Evolutionary conservation across 768 basidiomycete species (phyloP).

Genomic region (Russula olivacea): DNA sequence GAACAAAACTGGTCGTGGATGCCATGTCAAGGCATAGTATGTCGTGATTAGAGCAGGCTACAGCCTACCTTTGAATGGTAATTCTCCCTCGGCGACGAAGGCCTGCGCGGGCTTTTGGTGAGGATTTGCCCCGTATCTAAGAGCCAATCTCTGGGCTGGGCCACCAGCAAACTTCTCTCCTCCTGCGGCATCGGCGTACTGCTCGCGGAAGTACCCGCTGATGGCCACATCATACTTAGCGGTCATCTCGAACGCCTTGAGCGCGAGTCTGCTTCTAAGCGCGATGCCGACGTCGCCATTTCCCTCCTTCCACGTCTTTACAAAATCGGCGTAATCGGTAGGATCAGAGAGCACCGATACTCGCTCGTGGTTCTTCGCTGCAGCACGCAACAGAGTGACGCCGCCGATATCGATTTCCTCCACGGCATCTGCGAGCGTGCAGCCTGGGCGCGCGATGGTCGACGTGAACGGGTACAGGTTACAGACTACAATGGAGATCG

Average conservation of each 20-base stretch:
- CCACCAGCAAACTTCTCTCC: conserved; percentile 57
- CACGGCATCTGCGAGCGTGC: conserved; percentile 86
- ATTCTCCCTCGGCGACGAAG: conserved; percentile 77
- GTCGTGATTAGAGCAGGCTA: neutral
- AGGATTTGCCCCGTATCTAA: conserved; percentile 96
- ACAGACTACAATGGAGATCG: conserved; percentile 96
- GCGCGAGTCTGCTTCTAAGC: conserved; percentile 71
- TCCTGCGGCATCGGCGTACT: conserved; percentile 83
- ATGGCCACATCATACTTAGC: conserved; percentile 94
- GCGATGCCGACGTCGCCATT: conserved; percentile 69
- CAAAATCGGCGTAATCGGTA: conserved; percentile 76
- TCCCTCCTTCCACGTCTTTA: conserved; percentile 68
- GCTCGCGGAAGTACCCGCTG: conserved; percentile 91
- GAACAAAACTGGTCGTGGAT: conserved; percentile 56
- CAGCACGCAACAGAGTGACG: conserved; percentile 93
- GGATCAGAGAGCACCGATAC: conserved; percentile 88
- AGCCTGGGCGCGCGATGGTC: conserved; percentile 82
- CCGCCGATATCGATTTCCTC: conserved; percentile 99
- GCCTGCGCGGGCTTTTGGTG: conserved; percentile 99
- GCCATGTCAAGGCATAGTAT: conserved; percentile 1
- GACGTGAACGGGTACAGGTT: conserved; percentile 96
- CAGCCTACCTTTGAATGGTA: conserved; percentile 84
- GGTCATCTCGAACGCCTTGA: conserved; percentile 98
- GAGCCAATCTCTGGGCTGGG: conserved; percentile 72
- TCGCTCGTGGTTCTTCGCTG: conserved; percentile 95